Percentiles rank a stretch among this genome's conserved stretches.
phyloP scores from a whole-genome alignment of 257 asterid species.

The Coffea eugenioides region DNA sequence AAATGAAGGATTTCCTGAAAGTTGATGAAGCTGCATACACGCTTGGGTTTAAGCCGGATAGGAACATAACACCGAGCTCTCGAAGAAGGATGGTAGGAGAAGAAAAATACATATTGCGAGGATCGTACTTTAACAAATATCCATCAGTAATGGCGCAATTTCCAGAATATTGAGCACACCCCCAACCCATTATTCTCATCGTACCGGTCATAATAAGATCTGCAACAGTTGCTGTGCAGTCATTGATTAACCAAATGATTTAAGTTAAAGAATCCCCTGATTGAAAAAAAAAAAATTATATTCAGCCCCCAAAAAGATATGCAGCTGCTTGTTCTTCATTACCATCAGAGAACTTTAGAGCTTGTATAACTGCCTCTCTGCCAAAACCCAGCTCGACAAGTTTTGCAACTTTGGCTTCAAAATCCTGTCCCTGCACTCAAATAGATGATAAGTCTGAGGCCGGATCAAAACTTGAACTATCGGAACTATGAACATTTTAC shows the following conservation, averaged over 20 bases:
- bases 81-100: too few relatives aligned
- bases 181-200: not conserved
- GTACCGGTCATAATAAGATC: not conserved
- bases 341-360: constrained; percentile 74
- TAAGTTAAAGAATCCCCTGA: not conserved
- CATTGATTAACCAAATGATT: not conserved
- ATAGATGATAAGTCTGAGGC: not conserved
- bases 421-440: constrained; percentile 58
- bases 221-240: constrained; percentile 24
- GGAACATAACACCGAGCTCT: too few relatives aligned
- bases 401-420: constrained; percentile 85
- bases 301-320: constrained; percentile 87
- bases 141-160: not conserved
- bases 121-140: too few relatives aligned
- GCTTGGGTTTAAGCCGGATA: too few relatives aligned
- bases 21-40: too few relatives aligned
- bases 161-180: not conserved
- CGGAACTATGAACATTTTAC: not conserved
- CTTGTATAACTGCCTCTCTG: constrained; percentile 80
- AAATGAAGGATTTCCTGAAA: too few relatives aligned
- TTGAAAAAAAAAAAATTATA: not conserved
- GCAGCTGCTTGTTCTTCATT: constrained; percentile 95
- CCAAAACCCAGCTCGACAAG: constrained; percentile 94
- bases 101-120: too few relatives aligned
- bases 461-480: not conserved